These are phyloP conservation scores for Phytophthora melonis DNA, from an alignment of 352 stramenopile species.

Conservation along the genomic window DNA sequence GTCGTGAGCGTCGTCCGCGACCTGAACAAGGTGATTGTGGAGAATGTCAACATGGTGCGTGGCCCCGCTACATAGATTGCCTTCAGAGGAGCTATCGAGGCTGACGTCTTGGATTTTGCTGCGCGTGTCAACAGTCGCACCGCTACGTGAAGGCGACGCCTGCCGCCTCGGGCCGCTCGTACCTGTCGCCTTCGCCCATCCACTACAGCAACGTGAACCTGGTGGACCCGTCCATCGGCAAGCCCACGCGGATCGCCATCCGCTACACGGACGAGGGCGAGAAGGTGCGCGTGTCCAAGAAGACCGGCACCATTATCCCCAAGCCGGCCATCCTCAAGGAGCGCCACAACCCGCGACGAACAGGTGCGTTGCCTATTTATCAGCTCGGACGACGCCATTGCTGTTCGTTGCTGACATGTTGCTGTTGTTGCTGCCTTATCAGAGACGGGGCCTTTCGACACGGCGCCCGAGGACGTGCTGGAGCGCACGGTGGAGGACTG, in stretches of 20 bases:
- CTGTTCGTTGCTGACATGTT: constrained; percentile 17
- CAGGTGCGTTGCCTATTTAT: constrained; percentile 43
- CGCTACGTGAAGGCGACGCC: constrained; percentile 87
- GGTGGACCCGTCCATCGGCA: constrained; percentile 82
- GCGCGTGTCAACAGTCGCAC: constrained; percentile 42
- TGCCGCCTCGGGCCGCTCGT: constrained; percentile 72
- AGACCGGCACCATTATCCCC: constrained; percentile 96
- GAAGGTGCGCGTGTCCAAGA: constrained; percentile 96
- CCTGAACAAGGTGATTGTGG: constrained; percentile 81
- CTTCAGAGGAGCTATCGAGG: background rate
- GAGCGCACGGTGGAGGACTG: constrained; percentile 83
- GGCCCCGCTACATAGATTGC: background rate
- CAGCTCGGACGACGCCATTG: background rate
- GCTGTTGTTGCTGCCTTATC: constrained; percentile 3
- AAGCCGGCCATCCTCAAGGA: constrained; percentile 93
- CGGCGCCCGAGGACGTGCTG: constrained; percentile 78
- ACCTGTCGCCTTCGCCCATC: constrained; percentile 83
- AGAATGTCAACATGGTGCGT: constrained; percentile 91
- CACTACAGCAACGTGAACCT: constrained; percentile 91
- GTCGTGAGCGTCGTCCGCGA: constrained; percentile 81
- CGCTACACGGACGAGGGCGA: constrained; percentile 93
- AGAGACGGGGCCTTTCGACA: constrained; percentile 88
- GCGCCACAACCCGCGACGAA: constrained; percentile 83
- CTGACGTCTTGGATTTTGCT: background rate
- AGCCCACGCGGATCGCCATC: constrained; percentile 80